Evolutionary conservation across 108 stramenopile species (phyloP), one percentile per base, ranked within the genome.

Genomic region (Thalassiosira profunda): DNA sequence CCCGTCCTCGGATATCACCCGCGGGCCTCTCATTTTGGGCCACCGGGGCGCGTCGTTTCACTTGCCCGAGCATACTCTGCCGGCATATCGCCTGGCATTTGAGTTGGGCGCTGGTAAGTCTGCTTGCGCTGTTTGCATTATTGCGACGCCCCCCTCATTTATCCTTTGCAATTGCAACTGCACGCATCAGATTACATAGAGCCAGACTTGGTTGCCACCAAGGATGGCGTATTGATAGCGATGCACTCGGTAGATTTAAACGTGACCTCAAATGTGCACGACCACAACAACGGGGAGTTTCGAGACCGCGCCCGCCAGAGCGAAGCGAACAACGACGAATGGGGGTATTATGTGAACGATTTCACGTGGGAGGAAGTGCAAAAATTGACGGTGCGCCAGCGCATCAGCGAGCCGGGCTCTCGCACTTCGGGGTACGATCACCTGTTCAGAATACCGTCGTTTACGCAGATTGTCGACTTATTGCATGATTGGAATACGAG

Each of bases 131-230:
- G n/a, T n/a, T n/a, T n/a, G n/a, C n/a, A n/a, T n/a, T n/a, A n/a
- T n/a, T n/a, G n/a, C n/a, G n/a, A n/a, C n/a, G n/a, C n/a, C n/a
- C n/a, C n/a, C n/a, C n/a, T n/a, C n/a, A n/a, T n/a, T n/a, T n/a
- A n/a, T n/a, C n/a, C n/a, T n/a, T n/a, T n/a, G n/a, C n/a, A n/a
- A n/a, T n/a, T n/a, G n/a, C n/a, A n/a, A n/a, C n/a, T n/a, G n/a
- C n/a, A n/a, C n/a, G n/a, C n/a, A n/a, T n/a, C n/a, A 23, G 88
- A 95, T 42, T 95, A 83, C 63, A 87, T 92, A 40, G 94, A 95
- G 49, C 85, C 91, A 1, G 91, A 95, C 71, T 59, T 91, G 42
- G 84, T 90, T 0, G 65, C 88, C 20, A 85, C 88, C 15, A 73
- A 63, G 25, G 86, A 86, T 51, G 49, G 54, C 17, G 51, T 75